Evolutionary conservation across 805 yeast genomes (phyloP).

Genomic region (Suhomyces kilbournensis): DNA sequence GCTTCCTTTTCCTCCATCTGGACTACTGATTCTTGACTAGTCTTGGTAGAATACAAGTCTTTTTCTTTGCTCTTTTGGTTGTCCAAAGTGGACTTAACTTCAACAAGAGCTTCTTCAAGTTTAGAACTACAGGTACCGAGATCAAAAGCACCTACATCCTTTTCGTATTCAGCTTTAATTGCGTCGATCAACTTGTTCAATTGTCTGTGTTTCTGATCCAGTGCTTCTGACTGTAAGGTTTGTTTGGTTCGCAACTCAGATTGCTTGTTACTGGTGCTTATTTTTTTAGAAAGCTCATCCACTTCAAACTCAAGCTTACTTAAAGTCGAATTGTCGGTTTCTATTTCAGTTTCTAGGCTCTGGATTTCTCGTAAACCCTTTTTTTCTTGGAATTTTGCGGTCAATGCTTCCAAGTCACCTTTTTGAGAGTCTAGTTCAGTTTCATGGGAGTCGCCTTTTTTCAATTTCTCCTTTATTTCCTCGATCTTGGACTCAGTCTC

Average conservation of each 20-base stretch:
- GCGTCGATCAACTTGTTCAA: slow-evolving; percentile 24
- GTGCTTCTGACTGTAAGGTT: slow-evolving; percentile 42
- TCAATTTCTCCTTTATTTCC: slow-evolving; percentile 37
- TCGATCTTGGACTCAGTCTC: slow-evolving; percentile 33
- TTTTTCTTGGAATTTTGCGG: slow-evolving; percentile 26
- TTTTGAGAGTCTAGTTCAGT: slow-evolving; percentile 47
- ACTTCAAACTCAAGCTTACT: slow-evolving; percentile 30
- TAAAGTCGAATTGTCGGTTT: slow-evolving; percentile 35
- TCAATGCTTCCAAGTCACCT: slow-evolving; percentile 38
- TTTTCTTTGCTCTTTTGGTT: background rate
- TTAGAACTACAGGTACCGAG: slow-evolving; percentile 11
- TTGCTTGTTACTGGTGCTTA: slow-evolving; percentile 52
- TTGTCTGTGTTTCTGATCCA: slow-evolving; percentile 25
- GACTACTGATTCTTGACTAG: background rate
- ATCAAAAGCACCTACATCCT: slow-evolving; percentile 13
- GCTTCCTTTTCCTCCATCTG: slow-evolving; percentile 1
- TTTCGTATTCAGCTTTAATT: slow-evolving; percentile 19
- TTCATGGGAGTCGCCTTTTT: slow-evolving; percentile 39
- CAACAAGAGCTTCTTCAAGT: slow-evolving; percentile 5
- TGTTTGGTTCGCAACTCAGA: slow-evolving; percentile 58
- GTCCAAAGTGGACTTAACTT: background rate
- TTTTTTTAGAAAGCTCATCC: slow-evolving; percentile 51
- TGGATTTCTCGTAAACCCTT: slow-evolving; percentile 22
- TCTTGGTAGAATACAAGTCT: background rate
- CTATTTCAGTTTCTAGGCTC: slow-evolving; percentile 31